Conservation (phyloP, 1,284 basidiomycete species). For the Sphagnurus paluster region DNA sequence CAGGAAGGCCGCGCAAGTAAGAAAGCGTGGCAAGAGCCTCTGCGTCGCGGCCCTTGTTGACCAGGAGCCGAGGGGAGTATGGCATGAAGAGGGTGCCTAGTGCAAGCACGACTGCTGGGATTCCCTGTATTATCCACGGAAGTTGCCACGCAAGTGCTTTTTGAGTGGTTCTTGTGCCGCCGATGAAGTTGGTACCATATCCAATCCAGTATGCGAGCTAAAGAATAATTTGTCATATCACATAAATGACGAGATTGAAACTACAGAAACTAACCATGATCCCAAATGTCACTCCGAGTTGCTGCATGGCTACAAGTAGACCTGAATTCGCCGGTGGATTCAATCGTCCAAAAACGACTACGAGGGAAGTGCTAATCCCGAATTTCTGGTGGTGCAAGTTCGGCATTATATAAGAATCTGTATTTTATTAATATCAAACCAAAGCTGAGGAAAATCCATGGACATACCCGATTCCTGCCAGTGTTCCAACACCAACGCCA, state of each 20-base stretch:
- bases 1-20: slow-evolving; percentile 15
- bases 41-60: slow-evolving; percentile 16
- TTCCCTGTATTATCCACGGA: slow-evolving; percentile 16
- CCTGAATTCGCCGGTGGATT: slow-evolving; percentile 4
- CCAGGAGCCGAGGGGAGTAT: slow-evolving; percentile 19
- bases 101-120: slow-evolving; percentile 16
- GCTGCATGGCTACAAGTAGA: slow-evolving; percentile 19
- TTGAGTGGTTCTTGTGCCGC: slow-evolving; percentile 15
- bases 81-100: slow-evolving; percentile 19
- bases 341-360: not conserved
- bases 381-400: slow-evolving; percentile 19
- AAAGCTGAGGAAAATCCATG: too few relatives aligned
- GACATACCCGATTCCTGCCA: slow-evolving; percentile 17
- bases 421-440: not conserved
- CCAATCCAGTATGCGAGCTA: slow-evolving; percentile 18
- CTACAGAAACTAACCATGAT: slow-evolving; percentile 13
- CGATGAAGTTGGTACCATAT: slow-evolving; percentile 19
- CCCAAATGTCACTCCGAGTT: slow-evolving; percentile 17
- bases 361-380: slow-evolving; percentile 5
- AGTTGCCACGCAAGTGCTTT: slow-evolving; percentile 17
- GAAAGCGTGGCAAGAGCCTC: slow-evolving; percentile 14
- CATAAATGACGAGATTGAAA: not conserved
- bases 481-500: slow-evolving; percentile 15
- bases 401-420: slow-evolving; percentile 19
- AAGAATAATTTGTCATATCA: not conserved